Base-by-base conservation (phyloP, 139 green algal species). In the Chlamydomonas incerta region DNA sequence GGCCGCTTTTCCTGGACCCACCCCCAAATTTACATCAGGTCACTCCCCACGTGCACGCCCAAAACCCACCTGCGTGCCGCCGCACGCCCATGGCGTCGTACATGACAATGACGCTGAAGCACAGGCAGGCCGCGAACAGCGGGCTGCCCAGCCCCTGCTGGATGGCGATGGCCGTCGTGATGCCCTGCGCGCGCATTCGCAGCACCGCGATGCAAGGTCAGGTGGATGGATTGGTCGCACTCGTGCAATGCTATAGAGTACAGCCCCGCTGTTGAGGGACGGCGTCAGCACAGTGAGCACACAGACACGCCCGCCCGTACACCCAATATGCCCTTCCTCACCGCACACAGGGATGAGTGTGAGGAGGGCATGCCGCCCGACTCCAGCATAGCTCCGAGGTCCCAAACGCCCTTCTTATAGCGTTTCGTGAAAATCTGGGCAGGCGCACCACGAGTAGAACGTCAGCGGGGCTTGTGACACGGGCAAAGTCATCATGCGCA, bases 331-430 rank as follows among this genome's bases (percentile, higher is more conserved):
- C 29, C 31, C 67, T 10, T 47, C 13, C 91, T 74, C 57, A 97
- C 95, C 85, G 94, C 90, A 83, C 93, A 98, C 9, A 99, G 92
- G 0, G 97, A 90, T 3, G 97, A 98, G 90, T 99, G 97, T 23
- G 96, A 99, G 9, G 97, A 99, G 10, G 97, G 97, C 97, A 99
- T 99, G 83, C 97, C 97, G 41, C 97, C 97, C n/a, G 94, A 97
- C 76, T 95, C 93, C 1, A 98, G 83, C 37, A 99, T 89, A 0
- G 96, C 94, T 26, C 75, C 86, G 3, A 96, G n/a, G 77, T 97
- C 92, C 92, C 93, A 99, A 23, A 94, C 91, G 33, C 97, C 93
- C 71, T 95, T 95, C 81, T 96, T 97, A 67, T 93, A 94, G 9
- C 93, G 90, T 82, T 95, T 91, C 0, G 97, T 99, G 91, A 98